Conservation (phyloP, 2,329 filamentous ascomycete genomes). For the Fusarium papillatum region DNA sequence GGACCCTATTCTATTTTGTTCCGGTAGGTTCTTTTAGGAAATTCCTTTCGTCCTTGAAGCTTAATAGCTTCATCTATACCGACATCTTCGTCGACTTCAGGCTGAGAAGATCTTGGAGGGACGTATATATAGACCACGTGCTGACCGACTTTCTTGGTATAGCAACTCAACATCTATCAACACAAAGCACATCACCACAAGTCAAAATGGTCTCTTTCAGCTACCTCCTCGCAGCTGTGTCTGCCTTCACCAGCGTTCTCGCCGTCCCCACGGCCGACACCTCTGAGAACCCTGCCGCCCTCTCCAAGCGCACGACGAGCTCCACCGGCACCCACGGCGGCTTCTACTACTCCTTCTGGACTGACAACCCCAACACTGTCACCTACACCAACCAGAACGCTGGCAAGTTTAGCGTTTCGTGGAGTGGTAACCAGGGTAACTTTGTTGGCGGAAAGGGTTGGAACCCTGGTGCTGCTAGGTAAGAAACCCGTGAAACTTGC, state of each 20-base stretch:
- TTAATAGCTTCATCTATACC: neutral
- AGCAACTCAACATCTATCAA: neutral
- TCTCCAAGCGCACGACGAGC: conserved; percentile 52
- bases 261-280: conserved; percentile 32
- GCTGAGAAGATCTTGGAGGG: neutral
- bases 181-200: neutral
- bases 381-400: conserved; percentile 59
- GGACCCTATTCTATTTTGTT: neutral
- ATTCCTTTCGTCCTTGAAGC: conserved; percentile 13
- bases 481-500: neutral
- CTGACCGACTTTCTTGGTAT: neutral
- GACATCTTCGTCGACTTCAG: neutral
- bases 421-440: conserved; percentile 51
- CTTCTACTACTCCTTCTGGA: conserved; percentile 63
- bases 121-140: conserved; percentile 26
- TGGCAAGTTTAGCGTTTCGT: conserved; percentile 59
- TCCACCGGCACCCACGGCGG: conserved; percentile 53
- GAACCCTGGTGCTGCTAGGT: conserved; percentile 49
- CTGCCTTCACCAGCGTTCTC: conserved; percentile 32
- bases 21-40: conserved; percentile 13
- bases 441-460: conserved; percentile 45
- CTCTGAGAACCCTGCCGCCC: conserved; percentile 41
- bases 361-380: conserved; percentile 57
- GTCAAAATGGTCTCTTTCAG: conserved; percentile 41
- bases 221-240: conserved; percentile 37